A percentile compares a stretch with the other conserved stretches of the same genome.
These are phyloP conservation scores for Rutstroemia sp. DNA, from an alignment of 2,329 filamentous ascomycete species.

Conservation along the genomic window DNA sequence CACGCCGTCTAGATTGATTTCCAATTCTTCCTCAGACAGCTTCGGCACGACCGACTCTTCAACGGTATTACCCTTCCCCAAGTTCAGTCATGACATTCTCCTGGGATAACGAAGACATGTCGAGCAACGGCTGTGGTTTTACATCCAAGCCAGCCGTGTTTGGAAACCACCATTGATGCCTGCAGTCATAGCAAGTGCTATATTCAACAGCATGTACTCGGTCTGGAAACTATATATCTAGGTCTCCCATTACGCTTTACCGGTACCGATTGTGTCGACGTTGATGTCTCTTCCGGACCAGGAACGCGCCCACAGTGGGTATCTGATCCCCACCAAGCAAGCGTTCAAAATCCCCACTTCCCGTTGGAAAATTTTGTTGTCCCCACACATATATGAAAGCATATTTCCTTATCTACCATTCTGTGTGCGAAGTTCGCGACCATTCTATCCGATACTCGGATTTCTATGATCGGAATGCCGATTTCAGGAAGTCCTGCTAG, in stretches of 20 bases:
- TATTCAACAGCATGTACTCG: background rate
- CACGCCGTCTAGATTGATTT: no score
- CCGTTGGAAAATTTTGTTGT: background rate
- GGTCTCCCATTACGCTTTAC: background rate
- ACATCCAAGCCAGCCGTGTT: no score
- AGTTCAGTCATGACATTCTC: no score
- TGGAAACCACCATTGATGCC: no score
- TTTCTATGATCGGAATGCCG: background rate
- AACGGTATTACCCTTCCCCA: no score
- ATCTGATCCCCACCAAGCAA: background rate
- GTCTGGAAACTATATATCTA: background rate
- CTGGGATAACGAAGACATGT: no score
- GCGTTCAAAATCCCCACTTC: background rate
- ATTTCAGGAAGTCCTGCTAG: background rate
- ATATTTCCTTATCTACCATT: background rate
- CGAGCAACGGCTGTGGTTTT: no score
- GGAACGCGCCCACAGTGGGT: background rate
- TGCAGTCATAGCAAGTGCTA: no score
- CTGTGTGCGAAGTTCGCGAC: background rate
- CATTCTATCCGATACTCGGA: constrained; percentile 5
- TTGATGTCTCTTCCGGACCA: background rate
- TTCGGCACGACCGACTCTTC: no score
- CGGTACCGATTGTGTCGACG: no score
- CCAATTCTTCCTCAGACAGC: no score
- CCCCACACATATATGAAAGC: background rate